Evolutionary conservation across 2,329 filamentous ascomycete species (phyloP), one percentile per base, ranked within the genome.

Genomic region (Gnomoniopsis smithogilvyi): DNA sequence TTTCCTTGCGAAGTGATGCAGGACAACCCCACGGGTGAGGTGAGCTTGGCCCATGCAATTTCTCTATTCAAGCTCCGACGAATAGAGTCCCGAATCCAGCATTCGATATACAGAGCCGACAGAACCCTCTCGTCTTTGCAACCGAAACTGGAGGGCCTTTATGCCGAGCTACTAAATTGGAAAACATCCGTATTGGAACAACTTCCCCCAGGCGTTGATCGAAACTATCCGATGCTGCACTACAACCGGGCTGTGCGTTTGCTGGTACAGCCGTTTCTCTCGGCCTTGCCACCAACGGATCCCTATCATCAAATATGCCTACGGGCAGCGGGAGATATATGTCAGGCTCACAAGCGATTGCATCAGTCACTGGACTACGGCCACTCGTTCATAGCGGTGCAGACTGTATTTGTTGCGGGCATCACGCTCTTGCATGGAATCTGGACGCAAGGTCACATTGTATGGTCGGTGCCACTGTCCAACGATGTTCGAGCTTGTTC

Each of bases 81-180:
- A 6, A 70, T 78, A 43, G 78, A 82, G 63, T 79, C 79, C 1
- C 74, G 74, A 19, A 80, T 81, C 33, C 78, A 81, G 62, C 73
- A 78, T 55, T 78, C 78, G n/a, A 76, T 82, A 38, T 82, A 82
- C 63, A 73, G 79, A 15, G 75, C 77, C 15, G 79, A 82, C 61
- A 72, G 74, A 38, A 72, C 77, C 2, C 68, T 80, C 3, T 69
- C 73, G 26, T 68, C 75, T 3, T 68, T 81, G 3, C 72, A 72
- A n/a, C 71, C 74, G 24, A 81, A 81, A 64, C 76, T 81, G 67
- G 74, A 78, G 61, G 72, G 69, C 6, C 70, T 80, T 1, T 74
- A 78, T 50, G 69, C 73, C 34, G 72, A 76, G 51, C 70, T 82
- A 1, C 76, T 80, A 62, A 72, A 75, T 43, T 81, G 78, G 79